Conservation (phyloP, 2,329 filamentous ascomycete species). For the Knufia petricola region DNA sequence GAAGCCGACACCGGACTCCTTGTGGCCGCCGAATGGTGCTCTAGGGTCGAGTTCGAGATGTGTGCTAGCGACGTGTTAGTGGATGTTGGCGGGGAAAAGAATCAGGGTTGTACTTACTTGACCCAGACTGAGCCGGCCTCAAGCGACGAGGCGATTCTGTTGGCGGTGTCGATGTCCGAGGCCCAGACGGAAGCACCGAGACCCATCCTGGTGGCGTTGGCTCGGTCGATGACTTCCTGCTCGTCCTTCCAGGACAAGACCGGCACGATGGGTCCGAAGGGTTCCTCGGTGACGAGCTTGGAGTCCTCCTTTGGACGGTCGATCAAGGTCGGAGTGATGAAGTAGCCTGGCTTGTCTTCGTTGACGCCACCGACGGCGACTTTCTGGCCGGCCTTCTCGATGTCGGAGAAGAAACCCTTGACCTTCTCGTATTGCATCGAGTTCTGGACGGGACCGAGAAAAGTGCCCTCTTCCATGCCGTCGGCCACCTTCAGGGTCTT, state of each 20-base stretch:
- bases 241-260: constrained; percentile 53
- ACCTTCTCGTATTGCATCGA: constrained; percentile 55
- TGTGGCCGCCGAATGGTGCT: constrained; percentile 24
- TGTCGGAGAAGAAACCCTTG: constrained; percentile 47
- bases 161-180: constrained; percentile 42
- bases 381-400: constrained; percentile 46
- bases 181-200: constrained; percentile 52
- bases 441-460: constrained; percentile 58
- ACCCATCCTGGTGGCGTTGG: constrained; percentile 45
- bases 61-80: constrained; percentile 11
- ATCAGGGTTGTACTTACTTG: constrained; percentile 29
- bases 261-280: constrained; percentile 57
- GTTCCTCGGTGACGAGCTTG: constrained; percentile 49
- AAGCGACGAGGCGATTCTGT: constrained; percentile 44
- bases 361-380: constrained; percentile 43
- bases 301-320: constrained; percentile 48
- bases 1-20: constrained; percentile 26
- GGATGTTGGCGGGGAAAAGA: too few species aligned
- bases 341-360: constrained; percentile 41
- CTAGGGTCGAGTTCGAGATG: constrained; percentile 20
- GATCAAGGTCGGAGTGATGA: constrained; percentile 51
- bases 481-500: constrained; percentile 25
- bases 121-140: constrained; percentile 54
- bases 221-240: constrained; percentile 48
- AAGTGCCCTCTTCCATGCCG: constrained; percentile 33